phyloP scores from a whole-genome alignment of 148 eudicot species.

The Euryodendron excelsum region DNA sequence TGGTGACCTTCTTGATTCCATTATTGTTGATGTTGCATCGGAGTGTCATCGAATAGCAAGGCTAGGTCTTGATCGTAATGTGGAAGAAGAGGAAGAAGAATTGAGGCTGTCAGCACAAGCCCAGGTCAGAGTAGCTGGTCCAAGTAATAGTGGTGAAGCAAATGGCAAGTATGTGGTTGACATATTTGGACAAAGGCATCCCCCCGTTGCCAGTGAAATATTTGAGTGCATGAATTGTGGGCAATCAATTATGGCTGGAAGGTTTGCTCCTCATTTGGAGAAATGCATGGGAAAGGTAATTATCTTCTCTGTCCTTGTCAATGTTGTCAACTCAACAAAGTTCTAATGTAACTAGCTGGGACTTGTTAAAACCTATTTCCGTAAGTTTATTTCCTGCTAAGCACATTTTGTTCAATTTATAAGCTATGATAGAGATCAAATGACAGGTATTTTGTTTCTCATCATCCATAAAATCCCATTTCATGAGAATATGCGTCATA shows the following conservation, averaged over 20 bases:
- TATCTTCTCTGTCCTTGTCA: neutral
- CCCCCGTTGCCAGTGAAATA: no score
- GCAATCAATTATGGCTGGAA: conserved; percentile 78
- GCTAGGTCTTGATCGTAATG: conserved; percentile 81
- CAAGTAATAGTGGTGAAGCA: no score
- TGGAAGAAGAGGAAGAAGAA: conserved; percentile 90
- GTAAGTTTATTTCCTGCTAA: neutral
- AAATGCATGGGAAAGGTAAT: conserved; percentile 99
- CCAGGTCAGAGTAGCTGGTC: conserved; percentile 30
- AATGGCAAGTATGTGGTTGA: no score
- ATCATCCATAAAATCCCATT: neutral
- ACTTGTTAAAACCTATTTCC: neutral
- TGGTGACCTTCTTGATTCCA: conserved; percentile 72
- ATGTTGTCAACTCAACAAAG: neutral
- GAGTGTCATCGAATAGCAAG: conserved; percentile 88
- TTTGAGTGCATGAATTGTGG: conserved; percentile 83
- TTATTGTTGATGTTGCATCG: conserved; percentile 89
- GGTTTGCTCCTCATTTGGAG: conserved; percentile 98
- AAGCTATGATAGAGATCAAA: no score
- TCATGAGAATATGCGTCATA: no score
- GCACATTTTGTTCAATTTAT: neutral
- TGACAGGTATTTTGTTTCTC: neutral
- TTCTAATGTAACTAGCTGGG: neutral
- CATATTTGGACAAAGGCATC: no score
- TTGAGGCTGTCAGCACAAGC: conserved; percentile 81